Evolutionary conservation across 2,329 filamentous ascomycete genomes (phyloP), one percentile per base, ranked within the genome.

Genomic region (Colletotrichum cordylinicola): DNA sequence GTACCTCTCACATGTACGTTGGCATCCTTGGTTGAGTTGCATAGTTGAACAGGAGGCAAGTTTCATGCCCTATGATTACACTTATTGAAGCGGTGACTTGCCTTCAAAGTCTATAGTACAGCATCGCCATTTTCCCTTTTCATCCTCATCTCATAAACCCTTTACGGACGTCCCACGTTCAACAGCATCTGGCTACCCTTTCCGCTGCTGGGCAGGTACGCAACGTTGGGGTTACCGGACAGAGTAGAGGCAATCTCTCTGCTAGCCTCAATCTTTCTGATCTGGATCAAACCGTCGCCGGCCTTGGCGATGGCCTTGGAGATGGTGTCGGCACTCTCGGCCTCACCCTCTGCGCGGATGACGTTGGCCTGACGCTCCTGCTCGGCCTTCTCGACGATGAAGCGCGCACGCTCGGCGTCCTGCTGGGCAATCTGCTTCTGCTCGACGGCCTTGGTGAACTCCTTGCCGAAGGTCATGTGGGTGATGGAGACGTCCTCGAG

Each of bases 351-450:
- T 68, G 97, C 97, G 72, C 97, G 93, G 86, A 99, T 99, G 82
- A 99, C 97, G 88, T 97, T 98, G 81, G 97, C 97, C 88, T 99
- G 97, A 82, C 97, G 92, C 89, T 99, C 97, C 90, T 99, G 97
- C 91, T 99, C 97, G 77, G 97, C 97, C 86, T 95, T 95, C 91
- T 99, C 97, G 85, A 99, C 97, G 80, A 99, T 98, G 90, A 99
- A 99, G 79, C 97, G 92, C 65, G 97, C 97, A 79, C 97, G 92
- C 91, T 99, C 97, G 78, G 97, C 97, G 84, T 99, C 97, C 88
- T 99, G 97, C 89, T 99, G 97, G 72, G 97, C 97, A 85, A 99
- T 99, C 90, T 99, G 97, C 93, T 99, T 99, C 92, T 99, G 97
- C 89, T 99, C 97, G 82, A 99, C 97, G 79, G 97, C 97, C 86